These are phyloP conservation scores for Microcyclospora pomicola DNA, from an alignment of 2,329 filamentous ascomycete species.

Conservation along the genomic window DNA sequence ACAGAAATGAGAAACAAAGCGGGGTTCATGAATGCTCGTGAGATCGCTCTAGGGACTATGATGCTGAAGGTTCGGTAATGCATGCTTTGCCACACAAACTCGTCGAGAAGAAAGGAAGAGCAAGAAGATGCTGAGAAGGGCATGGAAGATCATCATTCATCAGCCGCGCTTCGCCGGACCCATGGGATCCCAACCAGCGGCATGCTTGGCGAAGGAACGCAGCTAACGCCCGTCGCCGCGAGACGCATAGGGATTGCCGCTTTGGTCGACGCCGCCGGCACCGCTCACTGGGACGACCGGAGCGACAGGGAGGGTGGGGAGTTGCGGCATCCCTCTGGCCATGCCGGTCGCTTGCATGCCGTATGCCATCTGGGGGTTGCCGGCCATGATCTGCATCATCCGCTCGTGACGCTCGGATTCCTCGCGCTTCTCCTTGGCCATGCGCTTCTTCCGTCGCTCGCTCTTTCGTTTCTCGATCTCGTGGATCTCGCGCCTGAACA, in stretches of 20 bases:
- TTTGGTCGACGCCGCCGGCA: conserved; percentile 10
- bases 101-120: neutral
- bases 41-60: no score
- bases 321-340: conserved; percentile 1
- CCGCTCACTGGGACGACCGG: conserved; percentile 1
- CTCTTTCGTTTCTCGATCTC: conserved; percentile 37
- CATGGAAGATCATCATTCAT: neutral
- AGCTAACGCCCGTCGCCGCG: conserved; percentile 4
- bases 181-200: conserved; percentile 9
- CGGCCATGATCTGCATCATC: conserved; percentile 22
- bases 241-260: conserved; percentile 22
- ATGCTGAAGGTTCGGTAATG: neutral
- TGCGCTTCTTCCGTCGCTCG: conserved; percentile 27
- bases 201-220: conserved; percentile 3
- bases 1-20: no score
- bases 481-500: conserved; percentile 27
- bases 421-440: conserved; percentile 31
- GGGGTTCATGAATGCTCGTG: no score
- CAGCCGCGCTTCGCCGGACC: conserved; percentile 1
- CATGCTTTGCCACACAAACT: neutral
- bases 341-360: conserved; percentile 11
- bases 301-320: conserved; percentile 6
- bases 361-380: conserved; percentile 18
- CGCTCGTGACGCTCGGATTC: conserved; percentile 26
- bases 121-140: neutral